Base-by-base conservation (phyloP, 2,329 filamentous ascomycete species). In the Gnomoniopsis sp. region DNA sequence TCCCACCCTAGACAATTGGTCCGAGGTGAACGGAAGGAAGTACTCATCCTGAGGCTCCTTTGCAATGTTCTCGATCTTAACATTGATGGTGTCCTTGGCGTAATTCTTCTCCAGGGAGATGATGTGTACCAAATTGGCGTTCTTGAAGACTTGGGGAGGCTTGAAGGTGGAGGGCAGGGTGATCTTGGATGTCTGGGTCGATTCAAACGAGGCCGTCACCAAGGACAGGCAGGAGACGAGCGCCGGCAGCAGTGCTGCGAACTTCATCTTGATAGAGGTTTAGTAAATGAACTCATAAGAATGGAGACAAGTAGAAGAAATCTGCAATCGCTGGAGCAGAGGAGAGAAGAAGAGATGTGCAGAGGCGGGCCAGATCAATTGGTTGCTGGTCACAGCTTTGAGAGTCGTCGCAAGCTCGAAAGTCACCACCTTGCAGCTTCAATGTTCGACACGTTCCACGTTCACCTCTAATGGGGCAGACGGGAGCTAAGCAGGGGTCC, bases 61-160 rank as follows among this genome's bases (percentile, higher is more conserved):
- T 69, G 88, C 90, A 65, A 90, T 80, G 73, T 99, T 99, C 79
- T 97, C 89, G 63, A 99, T 86, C 53, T 96, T 81, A n/a, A 96
- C 88, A 76, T 98, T 97, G 80, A 97, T 86, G 15, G 88, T 89
- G 75, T 98, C 93, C 71, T 92, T 88, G 57, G 88, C 87, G 69
- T 95, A 98, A 66, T 87, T 90, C 81, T 97, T 98, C 76, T 98
- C 93, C 59, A 97, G 77, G 65, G 96, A 96, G 70, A 96, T 88
- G 64, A 89, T 88, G 68, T 95, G 90, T 53, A 98, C 89, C 33
- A 98, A 76, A 73, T 99, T 98, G 74, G 83, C 83, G 75, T 99
- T 97, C 78, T 93, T 91, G 79, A 96, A 99, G 65, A 93, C 90
- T 72, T 91, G 90, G 15, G 93, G 89, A 55, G 93, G 92, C 74